Conservation (phyloP, 179 eudicot species). For the Beta lomatogona region DNA sequence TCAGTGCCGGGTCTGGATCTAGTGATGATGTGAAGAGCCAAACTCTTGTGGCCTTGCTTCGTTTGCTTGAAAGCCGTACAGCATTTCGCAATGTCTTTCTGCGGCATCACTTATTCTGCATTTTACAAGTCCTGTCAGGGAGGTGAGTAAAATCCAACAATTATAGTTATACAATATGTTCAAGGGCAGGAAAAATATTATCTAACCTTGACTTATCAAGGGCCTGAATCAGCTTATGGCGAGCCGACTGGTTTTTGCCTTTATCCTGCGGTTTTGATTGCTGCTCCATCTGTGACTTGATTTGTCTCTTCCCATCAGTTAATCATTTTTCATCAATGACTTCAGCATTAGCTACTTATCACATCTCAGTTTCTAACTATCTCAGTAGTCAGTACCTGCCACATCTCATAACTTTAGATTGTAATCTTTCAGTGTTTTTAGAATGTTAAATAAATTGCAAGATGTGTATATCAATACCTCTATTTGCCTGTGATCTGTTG, state of each 20-base stretch:
- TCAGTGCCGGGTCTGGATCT: constrained; percentile 50
- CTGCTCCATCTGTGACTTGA: background rate
- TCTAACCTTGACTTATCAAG: no score
- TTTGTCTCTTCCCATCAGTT: background rate
- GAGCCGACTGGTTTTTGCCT: background rate
- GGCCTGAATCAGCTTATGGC: no score
- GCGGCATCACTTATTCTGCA: constrained; percentile 91
- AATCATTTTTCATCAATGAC: no score
- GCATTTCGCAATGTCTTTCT: constrained; percentile 81
- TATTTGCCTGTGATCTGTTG: no score
- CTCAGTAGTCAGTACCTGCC: background rate
- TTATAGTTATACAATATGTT: background rate
- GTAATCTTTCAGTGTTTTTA: no score
- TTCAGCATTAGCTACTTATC: no score
- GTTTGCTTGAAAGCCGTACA: constrained; percentile 74
- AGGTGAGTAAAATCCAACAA: constrained; percentile 45
- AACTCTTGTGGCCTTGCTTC: constrained; percentile 83
- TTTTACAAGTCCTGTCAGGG: constrained; percentile 90
- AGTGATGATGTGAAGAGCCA: constrained; percentile 60
- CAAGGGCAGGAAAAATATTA: background rate
- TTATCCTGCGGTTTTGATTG: no score
- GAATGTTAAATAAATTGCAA: no score
- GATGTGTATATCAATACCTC: background rate
- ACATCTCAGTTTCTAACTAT: background rate
- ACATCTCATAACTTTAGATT: background rate